Base-by-base conservation (phyloP, 2,329 filamentous ascomycete genomes). In the Calcarisporium arbuscula region DNA sequence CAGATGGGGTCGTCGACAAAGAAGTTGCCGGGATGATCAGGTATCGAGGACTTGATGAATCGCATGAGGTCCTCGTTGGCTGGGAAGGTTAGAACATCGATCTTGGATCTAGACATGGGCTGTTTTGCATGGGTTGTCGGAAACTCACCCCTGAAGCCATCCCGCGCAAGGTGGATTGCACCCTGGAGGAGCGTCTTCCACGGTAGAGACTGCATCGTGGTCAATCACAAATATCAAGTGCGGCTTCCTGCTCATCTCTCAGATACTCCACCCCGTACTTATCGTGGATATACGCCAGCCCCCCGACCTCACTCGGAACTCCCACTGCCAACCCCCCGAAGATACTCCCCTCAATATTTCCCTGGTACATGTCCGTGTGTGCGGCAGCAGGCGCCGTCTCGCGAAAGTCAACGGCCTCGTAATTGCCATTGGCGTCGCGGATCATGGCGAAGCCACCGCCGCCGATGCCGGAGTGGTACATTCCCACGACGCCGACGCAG, bases 381-480 rank as follows among this genome's bases (percentile, higher is more conserved):
- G 88, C 85, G 1, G 85, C 84, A 0, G 81, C 83, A 1, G 90
- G 90, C 0, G 90, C 90, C 0, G 82, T 78, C 57, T 96, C 90
- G 30, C 90, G 73, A 53, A 94, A 96, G 60, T 96, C 90, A 46
- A 96, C 79, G 39, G 81, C 80, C 52, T 94, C 87, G 53, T 89
- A 94, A 14, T 68, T 67, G n/a, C 87, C 87, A 39, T 85, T 67
- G 12, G 75, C 63, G 21, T 77, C 70, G 30, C 85, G 79, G 5
- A 95, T 75, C 5, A 95, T 68, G 72, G 88, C 84, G 61, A 96
- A 96, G 3, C 90, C 90, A 26, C 90, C 90, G 6, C 90, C 90
- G 15, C 85, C 89, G 39, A 95, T 82, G 12, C 90, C 89, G 26
- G 74, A 76, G 55, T 89, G 84, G 47, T 86, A 85, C 77, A 85